Evolutionary conservation across 2,329 filamentous ascomycete species (phyloP), one percentile per base, ranked within the genome.

Genomic region (Chaetomium globosum): DNA sequence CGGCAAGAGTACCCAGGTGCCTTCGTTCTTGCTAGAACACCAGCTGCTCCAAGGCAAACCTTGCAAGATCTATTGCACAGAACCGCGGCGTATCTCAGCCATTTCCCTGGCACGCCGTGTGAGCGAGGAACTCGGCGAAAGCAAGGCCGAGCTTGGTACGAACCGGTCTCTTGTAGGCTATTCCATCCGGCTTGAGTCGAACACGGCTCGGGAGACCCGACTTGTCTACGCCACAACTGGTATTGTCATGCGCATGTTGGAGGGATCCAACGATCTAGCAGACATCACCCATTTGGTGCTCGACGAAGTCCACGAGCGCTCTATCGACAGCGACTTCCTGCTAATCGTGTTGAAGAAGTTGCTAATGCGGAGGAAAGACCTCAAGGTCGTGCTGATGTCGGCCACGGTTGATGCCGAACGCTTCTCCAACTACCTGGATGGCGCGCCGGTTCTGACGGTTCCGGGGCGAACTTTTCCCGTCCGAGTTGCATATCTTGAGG

Each of bases 221-320:
- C 85, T 99, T 30, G 87, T 98, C 6, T 99, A 93, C 77, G 95
- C 95, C 61, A 97, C 90, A 1, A 90, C 87, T 6, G 87, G 95
- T 80, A 96, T 99, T 65, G 92, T 99, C n/a, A 91, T 99, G 82
- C 88, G 95, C 31, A 98, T 99, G 94, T 83, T 99, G 16, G 95
- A 99, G 76, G 89, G 89, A 9, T 91, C 92, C 0, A 90, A 92
- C 69, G 90, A 96, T 63, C 85, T 99, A 52, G 85, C 87, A 64
- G 94, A 97, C 69, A 89, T 99, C 60, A 97, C 94, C 0, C 95
- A 98, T 78, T 80, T 99, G 66, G 88, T 99, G 54, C 87, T 99
- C n/a, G 95, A 99, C 74, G 95, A 99, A 77, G 94, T 98, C 2
- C 95, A 99, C 74, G 95, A 99, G 76, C 88, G 94, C 67, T 91